These are phyloP conservation scores for Diutina rugosa DNA, from an alignment of 1,139 yeast species.

Conservation along the genomic window DNA sequence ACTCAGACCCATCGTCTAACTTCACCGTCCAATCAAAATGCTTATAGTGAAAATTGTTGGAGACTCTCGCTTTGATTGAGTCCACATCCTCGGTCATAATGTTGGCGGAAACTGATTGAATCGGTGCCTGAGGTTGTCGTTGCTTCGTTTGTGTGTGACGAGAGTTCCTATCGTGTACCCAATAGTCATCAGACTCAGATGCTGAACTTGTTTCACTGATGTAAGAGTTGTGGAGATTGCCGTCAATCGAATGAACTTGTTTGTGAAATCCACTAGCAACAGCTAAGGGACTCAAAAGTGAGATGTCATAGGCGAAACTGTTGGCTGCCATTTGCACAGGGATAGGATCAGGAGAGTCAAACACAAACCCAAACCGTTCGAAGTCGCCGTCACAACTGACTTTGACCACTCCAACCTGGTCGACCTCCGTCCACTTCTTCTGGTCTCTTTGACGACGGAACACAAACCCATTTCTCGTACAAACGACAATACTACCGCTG, in stretches of 20 bases:
- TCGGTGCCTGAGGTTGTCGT: background rate
- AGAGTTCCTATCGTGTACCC: background rate
- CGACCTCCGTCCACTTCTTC: constrained; percentile 43
- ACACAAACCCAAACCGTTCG: constrained; percentile 54
- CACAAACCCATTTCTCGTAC: constrained; percentile 58
- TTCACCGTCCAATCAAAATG: background rate
- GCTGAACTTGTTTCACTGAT: background rate
- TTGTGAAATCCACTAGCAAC: constrained; percentile 4
- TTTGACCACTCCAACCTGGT: constrained; percentile 30
- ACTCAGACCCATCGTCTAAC: background rate
- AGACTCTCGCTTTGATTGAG: background rate
- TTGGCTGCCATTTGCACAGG: constrained; percentile 36
- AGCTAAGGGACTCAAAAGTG: constrained; percentile 32
- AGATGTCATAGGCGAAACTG: constrained; percentile 33
- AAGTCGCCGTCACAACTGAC: constrained; percentile 61
- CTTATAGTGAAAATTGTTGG: background rate
- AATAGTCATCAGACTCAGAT: background rate
- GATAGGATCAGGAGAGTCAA: constrained; percentile 47
- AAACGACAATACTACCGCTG: constrained; percentile 58
- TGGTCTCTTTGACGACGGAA: constrained; percentile 21
- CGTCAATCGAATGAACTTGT: background rate
- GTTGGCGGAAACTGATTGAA: background rate
- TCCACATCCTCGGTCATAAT: background rate
- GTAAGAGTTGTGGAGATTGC: constrained; percentile 8
- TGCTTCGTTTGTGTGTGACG: background rate